These are phyloP conservation scores for Rhizopus microsporus DNA, from an alignment of 371 early-diverging fungal genomes.

Conservation along the genomic window DNA sequence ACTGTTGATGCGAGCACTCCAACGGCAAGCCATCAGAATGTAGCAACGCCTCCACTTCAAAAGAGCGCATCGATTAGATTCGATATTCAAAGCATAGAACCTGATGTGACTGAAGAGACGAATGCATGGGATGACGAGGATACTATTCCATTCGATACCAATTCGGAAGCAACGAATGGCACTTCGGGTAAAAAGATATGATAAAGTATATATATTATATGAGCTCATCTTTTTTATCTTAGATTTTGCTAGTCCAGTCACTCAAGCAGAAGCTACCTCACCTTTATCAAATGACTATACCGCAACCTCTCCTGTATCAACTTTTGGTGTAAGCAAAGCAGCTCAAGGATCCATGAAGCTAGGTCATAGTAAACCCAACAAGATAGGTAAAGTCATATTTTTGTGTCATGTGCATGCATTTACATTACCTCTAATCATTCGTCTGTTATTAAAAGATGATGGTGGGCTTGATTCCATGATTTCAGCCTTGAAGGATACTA, in stretches of 20 bases:
- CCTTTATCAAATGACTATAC: slow-evolving; percentile 1
- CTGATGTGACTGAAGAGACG: slow-evolving; percentile 1
- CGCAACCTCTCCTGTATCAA: slow-evolving; percentile 12
- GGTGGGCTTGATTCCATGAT: slow-evolving; percentile 9
- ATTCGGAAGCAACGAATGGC: slow-evolving; percentile 22
- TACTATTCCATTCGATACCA: slow-evolving; percentile 15
- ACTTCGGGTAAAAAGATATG: slow-evolving; percentile 33
- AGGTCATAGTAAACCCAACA: slow-evolving; percentile 35
- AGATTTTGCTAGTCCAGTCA: slow-evolving; percentile 2
- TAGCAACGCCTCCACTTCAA: neutral
- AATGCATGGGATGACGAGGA: slow-evolving; percentile 44
- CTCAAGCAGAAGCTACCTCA: slow-evolving; percentile 3
- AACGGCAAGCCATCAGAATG: neutral
- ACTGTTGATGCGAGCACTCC: slow-evolving; percentile 3
- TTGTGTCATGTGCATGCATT: too few species aligned
- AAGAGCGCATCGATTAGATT: slow-evolving; percentile 1
- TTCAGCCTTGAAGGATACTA: slow-evolving; percentile 16
- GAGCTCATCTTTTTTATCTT: neutral
- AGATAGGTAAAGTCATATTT: slow-evolving; percentile 23
- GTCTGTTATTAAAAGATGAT: neutral
- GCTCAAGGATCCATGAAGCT: slow-evolving; percentile 41
- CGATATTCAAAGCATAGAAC: slow-evolving; percentile 6
- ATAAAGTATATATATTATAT: neutral
- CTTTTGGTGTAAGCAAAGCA: slow-evolving; percentile 7
- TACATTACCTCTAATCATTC: neutral